Conservation (phyloP, 257 asterid species). For the Sherardia arvensis region DNA sequence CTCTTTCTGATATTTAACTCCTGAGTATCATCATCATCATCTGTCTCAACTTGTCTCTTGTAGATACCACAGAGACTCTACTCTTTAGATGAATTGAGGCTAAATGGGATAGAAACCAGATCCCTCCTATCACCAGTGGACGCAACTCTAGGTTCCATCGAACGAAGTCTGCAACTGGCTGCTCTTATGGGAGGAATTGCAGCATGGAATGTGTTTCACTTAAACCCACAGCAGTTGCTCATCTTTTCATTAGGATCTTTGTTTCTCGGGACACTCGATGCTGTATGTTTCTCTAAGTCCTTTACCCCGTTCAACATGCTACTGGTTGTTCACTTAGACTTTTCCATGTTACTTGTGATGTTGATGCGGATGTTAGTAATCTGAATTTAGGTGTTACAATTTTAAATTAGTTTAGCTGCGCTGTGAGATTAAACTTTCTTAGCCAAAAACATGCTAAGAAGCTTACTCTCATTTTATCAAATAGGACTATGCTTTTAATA, state of each 20-base stretch:
- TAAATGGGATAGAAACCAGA: slow-evolving; percentile 74
- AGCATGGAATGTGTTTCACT: slow-evolving; percentile 48
- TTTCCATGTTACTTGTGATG: neutral
- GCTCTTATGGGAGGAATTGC: slow-evolving; percentile 62
- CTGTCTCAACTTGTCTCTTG: slow-evolving; percentile 11
- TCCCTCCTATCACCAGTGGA: slow-evolving; percentile 82
- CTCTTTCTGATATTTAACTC: neutral
- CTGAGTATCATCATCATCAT: neutral
- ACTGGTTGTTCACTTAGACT: neutral
- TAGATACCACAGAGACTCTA: slow-evolving; percentile 98
- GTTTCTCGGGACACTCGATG: slow-evolving; percentile 78
- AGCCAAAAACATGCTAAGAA: too few relatives aligned
- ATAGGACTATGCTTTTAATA: neutral
- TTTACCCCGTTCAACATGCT: neutral
- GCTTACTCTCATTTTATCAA: neutral
- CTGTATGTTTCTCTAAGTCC: slow-evolving; percentile 35
- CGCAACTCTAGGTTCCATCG: slow-evolving; percentile 60
- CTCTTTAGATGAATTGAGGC: slow-evolving; percentile 70
- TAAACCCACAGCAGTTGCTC: slow-evolving; percentile 53
- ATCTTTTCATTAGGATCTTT: slow-evolving; percentile 51
- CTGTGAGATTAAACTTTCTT: neutral
- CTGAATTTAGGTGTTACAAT: neutral
- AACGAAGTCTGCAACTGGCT: slow-evolving; percentile 62
- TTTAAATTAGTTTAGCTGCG: neutral
- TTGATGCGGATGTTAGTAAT: neutral